phyloP scores from a whole-genome alignment of 2,329 filamentous ascomycete species.

The Podosphaera fusca region DNA sequence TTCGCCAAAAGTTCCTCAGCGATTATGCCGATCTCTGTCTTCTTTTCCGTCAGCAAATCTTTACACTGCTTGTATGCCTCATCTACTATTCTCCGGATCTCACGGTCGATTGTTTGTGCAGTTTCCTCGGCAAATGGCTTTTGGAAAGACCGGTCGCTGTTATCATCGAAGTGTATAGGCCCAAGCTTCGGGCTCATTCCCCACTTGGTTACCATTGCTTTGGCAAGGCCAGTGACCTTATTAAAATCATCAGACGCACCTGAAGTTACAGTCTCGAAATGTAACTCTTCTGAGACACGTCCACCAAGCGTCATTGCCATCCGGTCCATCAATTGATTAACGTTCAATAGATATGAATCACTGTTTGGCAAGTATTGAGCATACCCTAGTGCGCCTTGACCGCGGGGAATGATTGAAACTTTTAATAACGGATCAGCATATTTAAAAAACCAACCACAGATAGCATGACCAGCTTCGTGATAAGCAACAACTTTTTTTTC shows the following conservation, averaged over 20 bases:
- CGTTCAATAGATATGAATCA: constrained; percentile 89
- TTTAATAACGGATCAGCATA: constrained; percentile 94
- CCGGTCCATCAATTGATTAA: constrained; percentile 89
- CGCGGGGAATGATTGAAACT: constrained; percentile 94
- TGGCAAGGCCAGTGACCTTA: constrained; percentile 91
- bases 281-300: constrained; percentile 82
- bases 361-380: constrained; percentile 85
- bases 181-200: constrained; percentile 93
- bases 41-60: constrained; percentile 62
- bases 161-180: constrained; percentile 72
- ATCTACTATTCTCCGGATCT: constrained; percentile 79
- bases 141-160: constrained; percentile 49
- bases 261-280: constrained; percentile 90
- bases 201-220: constrained; percentile 97
- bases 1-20: constrained; percentile 83
- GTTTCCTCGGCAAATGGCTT: constrained; percentile 95
- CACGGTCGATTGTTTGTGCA: constrained; percentile 71
- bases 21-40: constrained; percentile 66
- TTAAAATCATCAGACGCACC: constrained; percentile 95
- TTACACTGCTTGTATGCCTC: constrained; percentile 82
- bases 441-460: constrained; percentile 94
- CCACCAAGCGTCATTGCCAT: constrained; percentile 99
- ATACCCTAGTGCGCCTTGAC: constrained; percentile 80
- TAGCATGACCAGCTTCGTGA: constrained; percentile 93
- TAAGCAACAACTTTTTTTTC: constrained; percentile 95